Conservation (phyloP, 2,329 filamentous ascomycete species). For the Sarocladium brachiariae region DNA sequence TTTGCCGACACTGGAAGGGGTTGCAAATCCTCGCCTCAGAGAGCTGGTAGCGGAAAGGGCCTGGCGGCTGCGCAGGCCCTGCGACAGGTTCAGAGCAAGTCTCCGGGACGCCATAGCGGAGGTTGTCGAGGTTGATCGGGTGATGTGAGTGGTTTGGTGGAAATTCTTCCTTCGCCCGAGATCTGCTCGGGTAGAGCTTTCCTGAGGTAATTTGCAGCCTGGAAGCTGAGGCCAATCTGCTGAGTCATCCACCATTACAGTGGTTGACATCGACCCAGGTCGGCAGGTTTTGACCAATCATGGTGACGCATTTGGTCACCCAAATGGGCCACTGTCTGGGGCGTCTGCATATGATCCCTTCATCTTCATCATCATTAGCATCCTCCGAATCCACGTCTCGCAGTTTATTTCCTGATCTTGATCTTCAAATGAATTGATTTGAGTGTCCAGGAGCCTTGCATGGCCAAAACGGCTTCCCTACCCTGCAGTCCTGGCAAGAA, state of each 20-base stretch:
- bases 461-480: too few relatives aligned
- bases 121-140: conserved; percentile 39
- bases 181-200: conserved; percentile 38
- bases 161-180: conserved; percentile 34
- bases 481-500: neutral
- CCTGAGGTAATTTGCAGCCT: conserved; percentile 37
- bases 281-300: neutral
- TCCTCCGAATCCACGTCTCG: neutral
- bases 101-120: conserved; percentile 87
- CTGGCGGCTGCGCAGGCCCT: conserved; percentile 81
- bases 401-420: too few relatives aligned
- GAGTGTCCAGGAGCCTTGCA: too few relatives aligned
- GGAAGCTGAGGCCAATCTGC: conserved; percentile 27
- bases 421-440: too few relatives aligned
- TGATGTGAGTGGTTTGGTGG: conserved; percentile 50
- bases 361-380: neutral
- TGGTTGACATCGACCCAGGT: neutral
- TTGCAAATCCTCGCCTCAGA: conserved; percentile 82
- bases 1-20: conserved; percentile 71
- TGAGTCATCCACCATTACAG: neutral
- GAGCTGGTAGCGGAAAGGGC: conserved; percentile 72
- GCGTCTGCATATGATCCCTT: neutral
- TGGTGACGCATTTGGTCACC: neutral
- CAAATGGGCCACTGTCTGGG: neutral
- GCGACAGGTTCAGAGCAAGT: conserved; percentile 90